These are phyloP conservation scores for Trichoderma afroharzianum DNA, from an alignment of 2,329 filamentous ascomycete genomes.

Conservation along the genomic window DNA sequence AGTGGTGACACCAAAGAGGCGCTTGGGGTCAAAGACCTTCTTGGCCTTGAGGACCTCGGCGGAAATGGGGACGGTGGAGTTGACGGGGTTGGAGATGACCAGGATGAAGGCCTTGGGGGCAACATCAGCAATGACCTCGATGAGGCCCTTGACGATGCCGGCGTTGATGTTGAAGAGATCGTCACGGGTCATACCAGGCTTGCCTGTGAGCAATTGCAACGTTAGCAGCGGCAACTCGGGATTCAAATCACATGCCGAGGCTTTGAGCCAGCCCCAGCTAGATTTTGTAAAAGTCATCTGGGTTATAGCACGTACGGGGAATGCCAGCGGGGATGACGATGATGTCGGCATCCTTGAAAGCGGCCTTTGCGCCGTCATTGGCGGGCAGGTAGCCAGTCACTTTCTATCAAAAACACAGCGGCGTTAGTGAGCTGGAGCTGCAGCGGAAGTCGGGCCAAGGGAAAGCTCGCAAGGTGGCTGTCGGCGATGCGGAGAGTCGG, in stretches of 20 bases:
- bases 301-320: slow-evolving; percentile 64
- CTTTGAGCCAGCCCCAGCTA: background rate
- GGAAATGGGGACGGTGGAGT: slow-evolving; percentile 96
- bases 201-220: slow-evolving; percentile 56
- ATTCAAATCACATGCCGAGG: background rate
- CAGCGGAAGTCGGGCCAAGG: slow-evolving; percentile 3
- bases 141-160: slow-evolving; percentile 90
- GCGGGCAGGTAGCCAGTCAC: slow-evolving; percentile 83
- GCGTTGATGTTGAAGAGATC: slow-evolving; percentile 99
- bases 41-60: slow-evolving; percentile 94
- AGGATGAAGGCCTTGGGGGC: slow-evolving; percentile 92
- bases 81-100: slow-evolving; percentile 99
- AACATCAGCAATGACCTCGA: slow-evolving; percentile 81
- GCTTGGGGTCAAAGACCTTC: slow-evolving; percentile 90
- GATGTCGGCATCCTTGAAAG: slow-evolving; percentile 90
- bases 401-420: slow-evolving; percentile 53
- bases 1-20: slow-evolving; percentile 96
- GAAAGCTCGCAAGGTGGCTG: background rate
- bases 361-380: slow-evolving; percentile 79
- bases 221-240: slow-evolving; percentile 20
- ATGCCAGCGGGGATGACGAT: slow-evolving; percentile 97
- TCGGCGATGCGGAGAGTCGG: slow-evolving; percentile 16
- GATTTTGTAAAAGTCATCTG: background rate
- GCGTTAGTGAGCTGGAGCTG: background rate
- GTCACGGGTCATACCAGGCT: slow-evolving; percentile 98